Evolutionary conservation across 306 rosid genomes (phyloP), one percentile per base, ranked within the genome.

Genomic region (Fagus crenata): DNA sequence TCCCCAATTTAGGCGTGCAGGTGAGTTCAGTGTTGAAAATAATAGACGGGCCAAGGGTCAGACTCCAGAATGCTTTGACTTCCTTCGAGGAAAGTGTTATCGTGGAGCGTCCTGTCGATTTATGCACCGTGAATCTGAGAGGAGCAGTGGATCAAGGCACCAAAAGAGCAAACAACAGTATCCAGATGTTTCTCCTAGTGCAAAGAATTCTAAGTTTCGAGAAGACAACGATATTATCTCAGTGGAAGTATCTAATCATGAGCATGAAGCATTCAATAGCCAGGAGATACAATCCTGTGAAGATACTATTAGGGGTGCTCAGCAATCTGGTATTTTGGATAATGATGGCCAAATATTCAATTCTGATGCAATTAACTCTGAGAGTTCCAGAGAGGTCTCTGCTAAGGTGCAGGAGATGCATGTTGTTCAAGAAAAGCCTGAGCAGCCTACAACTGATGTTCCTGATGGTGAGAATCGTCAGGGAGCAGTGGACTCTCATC

Each of bases 21-120:
- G 87, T 75, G 89, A 89, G 76, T 78, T 81, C 63, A 80, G 74
- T 63, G 77, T 83, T 73, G 97, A 83, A 78, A 89, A 84, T 71
- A 69, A 76, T 82, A 89, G 86, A 86, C 83, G 90, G 79, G 89
- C 86, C 69, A 89, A 82, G 86, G 87, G 85, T 61, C 89, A 80
- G 49, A 17, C 73, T 69, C 84, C 85, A 69, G 84, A 67, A 69
- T 95, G 97, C 81, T 90, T 88, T 35, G 86, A 87, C 85, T 95
- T 92, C 83, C 79, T 71, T 71, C 86, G 89, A 74, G 96, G 97
- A 63, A 95, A 75, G 87, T 95, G 99, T 85, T 65, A 76, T 54
- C 90, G 97, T 14, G 99, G 99, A 83, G 91, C 85, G 35, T 87
- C 88, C 39, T 95, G 99, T 79, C 86, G 90, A 77, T 95, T 86